Base-by-base conservation (phyloP, 1,284 basidiomycete species). In the Phylloporus gajari region DNA sequence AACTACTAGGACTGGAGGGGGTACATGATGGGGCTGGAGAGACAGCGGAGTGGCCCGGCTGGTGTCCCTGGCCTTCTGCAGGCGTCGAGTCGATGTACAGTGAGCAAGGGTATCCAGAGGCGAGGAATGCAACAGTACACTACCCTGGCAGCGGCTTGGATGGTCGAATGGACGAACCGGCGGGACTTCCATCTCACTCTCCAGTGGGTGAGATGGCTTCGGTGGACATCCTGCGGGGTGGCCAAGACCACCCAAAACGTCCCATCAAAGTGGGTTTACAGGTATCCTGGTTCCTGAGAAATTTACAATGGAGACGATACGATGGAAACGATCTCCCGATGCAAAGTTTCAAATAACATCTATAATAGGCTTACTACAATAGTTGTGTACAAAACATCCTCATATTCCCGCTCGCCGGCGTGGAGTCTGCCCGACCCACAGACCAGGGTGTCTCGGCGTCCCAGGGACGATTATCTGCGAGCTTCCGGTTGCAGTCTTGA, bases 391-490 rank as follows among this genome's bases (percentile, higher is more conserved):
- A 56, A 27, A 68, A 68, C 5, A n/a, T 61, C 42, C 56, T 82
- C 76, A 85, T 76, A 86, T 80, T 30, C 90, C 90, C 23, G 84
- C 88, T 74, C 85, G 85, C 74, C 91, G 85, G 70, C 90, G 84
- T 13, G 92, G 92, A 42, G 92, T 93, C 78, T 91, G 91, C 6
- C 86, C 86, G 11, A 91, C 85, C 59, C 91, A 85, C 46, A 75
- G 91, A 89, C 25, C 93, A 89, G 90, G 88, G 79, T 94, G 91
- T 74, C 93, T 86, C 7, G 95, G 94, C 12, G 95, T 97, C 23
- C 93, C 93, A 42, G 93, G 91, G 5, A 95, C 91, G 67, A 94
- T 92, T 59, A 96, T 91, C 79, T 91, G 91, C 11, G 94, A 86
- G 68, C 84, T 90, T 19, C 89, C 88, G 30, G 86, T 86, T 0